Evolutionary conservation across 2,329 filamentous ascomycete genomes (phyloP).

Genomic region (Hymenoscyphus scutula): DNA sequence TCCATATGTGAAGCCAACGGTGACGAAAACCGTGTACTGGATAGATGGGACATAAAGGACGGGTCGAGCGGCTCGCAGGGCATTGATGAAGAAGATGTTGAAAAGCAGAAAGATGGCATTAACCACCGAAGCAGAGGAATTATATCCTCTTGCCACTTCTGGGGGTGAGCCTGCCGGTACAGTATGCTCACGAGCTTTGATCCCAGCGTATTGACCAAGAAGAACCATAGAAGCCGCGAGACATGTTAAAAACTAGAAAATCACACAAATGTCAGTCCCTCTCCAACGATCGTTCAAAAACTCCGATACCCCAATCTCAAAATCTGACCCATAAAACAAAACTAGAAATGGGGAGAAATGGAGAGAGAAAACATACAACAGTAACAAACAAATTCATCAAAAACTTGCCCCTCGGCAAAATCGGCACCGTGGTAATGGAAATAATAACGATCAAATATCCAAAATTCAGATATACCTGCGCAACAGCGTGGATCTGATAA

Average conservation of each 20-base stretch:
- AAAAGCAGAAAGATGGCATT: conserved; percentile 67
- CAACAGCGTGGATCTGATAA: conserved; percentile 21
- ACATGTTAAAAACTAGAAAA: conserved; percentile 37
- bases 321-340: too few species aligned
- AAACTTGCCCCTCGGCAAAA: conserved; percentile 70
- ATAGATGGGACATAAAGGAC: conserved; percentile 67
- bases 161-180: conserved; percentile 11
- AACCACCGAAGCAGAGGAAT: conserved; percentile 67
- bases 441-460: conserved; percentile 61
- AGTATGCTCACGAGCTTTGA: conserved; percentile 54
- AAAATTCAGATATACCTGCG: conserved; percentile 25
- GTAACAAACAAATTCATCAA: conserved; percentile 51
- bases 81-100: conserved; percentile 63
- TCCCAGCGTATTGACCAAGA: conserved; percentile 60
- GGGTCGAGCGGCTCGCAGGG: conserved; percentile 61
- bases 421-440: conserved; percentile 60
- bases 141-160: conserved; percentile 49
- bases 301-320: too few species aligned
- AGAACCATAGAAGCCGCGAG: conserved; percentile 57
- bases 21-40: conserved; percentile 64
- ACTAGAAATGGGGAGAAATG: too few species aligned
- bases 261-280: neutral
- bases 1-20: conserved; percentile 59
- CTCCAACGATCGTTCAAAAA: too few species aligned
- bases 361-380: conserved; percentile 16